Evolutionary conservation across 2,329 filamentous ascomycete species (phyloP).

Genomic region (Fusarium coffeatum): DNA sequence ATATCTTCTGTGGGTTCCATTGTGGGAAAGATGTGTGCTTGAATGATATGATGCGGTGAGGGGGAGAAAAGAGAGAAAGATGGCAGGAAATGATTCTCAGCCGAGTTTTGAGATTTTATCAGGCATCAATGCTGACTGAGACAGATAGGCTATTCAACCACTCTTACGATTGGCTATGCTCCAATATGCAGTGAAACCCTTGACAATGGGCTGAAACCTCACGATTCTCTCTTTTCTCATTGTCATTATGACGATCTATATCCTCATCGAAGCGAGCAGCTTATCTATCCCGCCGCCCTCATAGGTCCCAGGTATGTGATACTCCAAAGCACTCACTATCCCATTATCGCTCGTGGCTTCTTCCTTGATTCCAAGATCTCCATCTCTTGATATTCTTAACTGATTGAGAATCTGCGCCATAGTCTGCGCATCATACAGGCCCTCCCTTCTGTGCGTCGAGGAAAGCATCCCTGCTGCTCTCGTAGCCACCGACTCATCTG

Average conservation of each 20-base stretch:
- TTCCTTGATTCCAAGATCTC: neutral
- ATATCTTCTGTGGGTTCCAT: neutral
- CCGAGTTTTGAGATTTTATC: neutral
- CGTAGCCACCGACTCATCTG: slow-evolving; percentile 13
- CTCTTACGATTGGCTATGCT: neutral
- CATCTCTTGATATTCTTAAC: neutral
- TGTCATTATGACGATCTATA: neutral
- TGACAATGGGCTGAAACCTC: neutral
- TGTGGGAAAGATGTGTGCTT: neutral
- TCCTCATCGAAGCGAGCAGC: slow-evolving; percentile 7
- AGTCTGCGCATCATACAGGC: slow-evolving; percentile 28
- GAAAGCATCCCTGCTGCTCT: slow-evolving; percentile 22
- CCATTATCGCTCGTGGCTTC: accelerated
- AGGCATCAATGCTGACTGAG: slow-evolving; percentile 3
- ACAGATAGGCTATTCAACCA: neutral
- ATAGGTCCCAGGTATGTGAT: slow-evolving; percentile 2
- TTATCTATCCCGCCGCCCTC: slow-evolving; percentile 15
- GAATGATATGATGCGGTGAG: neutral
- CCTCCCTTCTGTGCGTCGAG: slow-evolving; percentile 24
- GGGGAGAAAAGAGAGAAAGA: neutral
- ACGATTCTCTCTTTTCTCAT: no score
- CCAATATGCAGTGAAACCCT: neutral
- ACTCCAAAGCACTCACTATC: neutral
- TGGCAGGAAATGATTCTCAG: neutral
- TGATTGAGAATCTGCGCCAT: slow-evolving; percentile 16